phyloP scores from a whole-genome alignment of 2,329 filamentous ascomycete genomes.

The Ascocoryne sarcoides region DNA sequence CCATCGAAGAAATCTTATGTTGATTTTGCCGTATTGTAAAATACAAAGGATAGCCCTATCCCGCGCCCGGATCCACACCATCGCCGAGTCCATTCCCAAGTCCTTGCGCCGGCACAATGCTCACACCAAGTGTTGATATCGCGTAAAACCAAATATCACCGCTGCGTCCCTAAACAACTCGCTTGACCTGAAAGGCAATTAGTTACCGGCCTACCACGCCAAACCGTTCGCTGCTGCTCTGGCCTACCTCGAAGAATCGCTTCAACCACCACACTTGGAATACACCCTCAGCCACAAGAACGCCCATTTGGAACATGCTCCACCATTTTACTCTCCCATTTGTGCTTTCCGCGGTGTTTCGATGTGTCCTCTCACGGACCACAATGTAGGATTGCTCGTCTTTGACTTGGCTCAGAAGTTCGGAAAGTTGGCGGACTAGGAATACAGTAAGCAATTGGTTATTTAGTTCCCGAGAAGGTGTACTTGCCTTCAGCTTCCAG shows the following conservation, averaged over 20 bases:
- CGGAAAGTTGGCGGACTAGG: constrained; percentile 71
- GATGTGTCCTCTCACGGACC: constrained; percentile 86
- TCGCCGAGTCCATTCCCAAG: constrained; percentile 1
- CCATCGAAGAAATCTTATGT: constrained; percentile 2
- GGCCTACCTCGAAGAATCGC: constrained; percentile 80
- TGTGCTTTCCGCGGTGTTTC: constrained; percentile 98
- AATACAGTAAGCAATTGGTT: constrained; percentile 1
- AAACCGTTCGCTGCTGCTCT: constrained; percentile 26
- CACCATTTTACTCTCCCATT: constrained; percentile 98
- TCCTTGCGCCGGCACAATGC: constrained; percentile 10
- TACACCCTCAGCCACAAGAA: constrained; percentile 82
- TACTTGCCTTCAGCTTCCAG: constrained; percentile 75
- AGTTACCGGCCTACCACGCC: constrained; percentile 24
- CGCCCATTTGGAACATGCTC: constrained; percentile 90
- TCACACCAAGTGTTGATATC: constrained; percentile 18
- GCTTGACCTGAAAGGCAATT: constrained; percentile 43
- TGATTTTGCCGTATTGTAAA: constrained; percentile 7
- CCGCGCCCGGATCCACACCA: neutral
- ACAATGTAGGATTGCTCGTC: constrained; percentile 98
- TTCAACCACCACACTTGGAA: constrained; percentile 99
- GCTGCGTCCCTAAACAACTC: constrained; percentile 49
- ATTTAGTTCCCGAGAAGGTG: neutral
- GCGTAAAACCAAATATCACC: constrained; percentile 8
- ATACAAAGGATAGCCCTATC: constrained; percentile 6
- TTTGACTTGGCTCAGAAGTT: constrained; percentile 84